Base-by-base conservation (phyloP, 768 basidiomycete species). In the Boletus speciosus region DNA sequence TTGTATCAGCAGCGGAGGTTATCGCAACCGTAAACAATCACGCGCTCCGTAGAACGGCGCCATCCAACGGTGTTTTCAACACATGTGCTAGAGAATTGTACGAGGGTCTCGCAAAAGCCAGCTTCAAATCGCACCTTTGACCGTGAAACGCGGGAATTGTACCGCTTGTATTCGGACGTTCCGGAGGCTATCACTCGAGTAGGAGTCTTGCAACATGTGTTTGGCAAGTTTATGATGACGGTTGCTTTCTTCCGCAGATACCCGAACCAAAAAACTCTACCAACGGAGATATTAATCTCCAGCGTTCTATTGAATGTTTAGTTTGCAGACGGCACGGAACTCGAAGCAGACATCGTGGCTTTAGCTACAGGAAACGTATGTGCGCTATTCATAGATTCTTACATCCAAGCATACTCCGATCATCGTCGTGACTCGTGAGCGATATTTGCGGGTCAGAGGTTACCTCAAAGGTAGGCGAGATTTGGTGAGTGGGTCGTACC, bases 401-500 rank as follows among this genome's bases (percentile, higher is more conserved):
- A n/a, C 25, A 21, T n/a, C 34, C 29, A 27, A 51, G 10, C 21
- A n/a, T 7, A 15, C 11, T n/a, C 12, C 39, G 72, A 79, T 58
- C 62, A 75, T 3, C 65, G 66, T 71, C 15, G 61, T 78, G 42
- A 63, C 64, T 71, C 15, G 61, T 78, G 42, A 63, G 64, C 40
- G 60, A 66, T 21, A 69, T 85, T 11, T 75, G 79, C 32, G 80
- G 76, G 0, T 69, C 76, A 11, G 73, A 76, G n/a, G 59, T 78
- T 5, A 74, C 71, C 0, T 61, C 73, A 43, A 68, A 74, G 55
- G 69, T 82, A 54, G 71, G 76, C 46, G 68, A 74, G 16, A 67
- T 85, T 16, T 81, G 84, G 86, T 79, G 84, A 29, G 54, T 85
- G 32, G 74, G 84, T 60, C 69, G 74, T 31, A 83, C 1, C 81